Conservation (phyloP, 2,329 filamentous ascomycete genomes). For the Alternaria dauci region DNA sequence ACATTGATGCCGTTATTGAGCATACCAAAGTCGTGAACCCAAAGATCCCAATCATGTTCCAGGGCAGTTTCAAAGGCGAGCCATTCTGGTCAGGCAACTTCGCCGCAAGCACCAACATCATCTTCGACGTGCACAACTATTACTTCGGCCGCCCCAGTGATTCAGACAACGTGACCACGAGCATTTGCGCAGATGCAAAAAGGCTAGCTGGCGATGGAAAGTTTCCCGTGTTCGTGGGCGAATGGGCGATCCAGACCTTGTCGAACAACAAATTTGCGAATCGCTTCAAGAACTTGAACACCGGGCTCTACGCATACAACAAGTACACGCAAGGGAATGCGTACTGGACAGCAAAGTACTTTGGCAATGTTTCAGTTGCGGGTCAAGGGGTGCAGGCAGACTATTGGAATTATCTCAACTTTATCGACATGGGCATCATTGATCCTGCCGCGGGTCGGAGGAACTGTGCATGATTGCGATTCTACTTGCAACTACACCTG, state of each 20-base stretch:
- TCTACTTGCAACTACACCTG: no score
- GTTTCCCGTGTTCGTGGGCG: background rate
- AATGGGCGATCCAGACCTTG: background rate
- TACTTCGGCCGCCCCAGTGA: slow-evolving; percentile 29
- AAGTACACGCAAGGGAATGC: background rate
- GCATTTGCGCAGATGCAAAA: background rate
- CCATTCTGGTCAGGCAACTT: slow-evolving; percentile 26
- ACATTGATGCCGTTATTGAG: slow-evolving; percentile 34
- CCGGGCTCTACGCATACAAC: background rate
- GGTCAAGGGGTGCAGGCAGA: background rate
- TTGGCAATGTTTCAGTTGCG: background rate
- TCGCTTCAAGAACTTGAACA: background rate
- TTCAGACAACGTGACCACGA: slow-evolving; percentile 14
- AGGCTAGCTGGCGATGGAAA: no score
- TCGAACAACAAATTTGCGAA: background rate
- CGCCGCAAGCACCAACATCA: slow-evolving; percentile 26
- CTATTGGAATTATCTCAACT: background rate
- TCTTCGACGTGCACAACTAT: slow-evolving; percentile 37
- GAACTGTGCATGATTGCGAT: background rate
- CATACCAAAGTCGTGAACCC: slow-evolving; percentile 25
- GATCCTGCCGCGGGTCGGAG: no score
- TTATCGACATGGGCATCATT: background rate
- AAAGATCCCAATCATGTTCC: slow-evolving; percentile 29
- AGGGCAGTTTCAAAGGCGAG: slow-evolving; percentile 29
- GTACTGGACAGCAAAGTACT: background rate